Percentiles rank a stretch among this genome's conserved stretches.
phyloP scores from a whole-genome alignment of 2,329 filamentous ascomycete species.

The Paraphaeosphaeria sporulosa region DNA sequence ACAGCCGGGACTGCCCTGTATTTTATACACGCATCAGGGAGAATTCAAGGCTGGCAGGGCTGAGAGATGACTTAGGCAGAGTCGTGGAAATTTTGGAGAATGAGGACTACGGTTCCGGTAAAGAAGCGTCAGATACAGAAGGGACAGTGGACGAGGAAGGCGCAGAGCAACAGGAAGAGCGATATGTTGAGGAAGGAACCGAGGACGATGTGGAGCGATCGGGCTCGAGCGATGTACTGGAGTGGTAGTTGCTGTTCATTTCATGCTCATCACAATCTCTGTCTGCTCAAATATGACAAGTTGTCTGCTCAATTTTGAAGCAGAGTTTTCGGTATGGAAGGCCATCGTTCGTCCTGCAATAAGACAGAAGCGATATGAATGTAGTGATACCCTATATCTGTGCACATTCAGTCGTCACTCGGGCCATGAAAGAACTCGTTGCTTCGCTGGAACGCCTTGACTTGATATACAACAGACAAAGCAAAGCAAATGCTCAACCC shows the following conservation, averaged over 20 bases:
- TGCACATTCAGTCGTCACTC: background rate
- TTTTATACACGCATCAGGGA: conserved; percentile 82
- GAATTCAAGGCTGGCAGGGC: conserved; percentile 28
- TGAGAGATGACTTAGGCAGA: conserved; percentile 32
- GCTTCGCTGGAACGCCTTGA: background rate
- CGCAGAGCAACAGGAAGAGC: too few relatives aligned
- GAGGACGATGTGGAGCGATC: background rate
- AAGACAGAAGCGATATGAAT: background rate
- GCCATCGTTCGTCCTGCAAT: background rate
- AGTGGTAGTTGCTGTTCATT: background rate
- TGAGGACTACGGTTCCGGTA: background rate
- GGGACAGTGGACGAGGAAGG: background rate
- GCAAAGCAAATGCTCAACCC: background rate
- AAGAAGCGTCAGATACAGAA: background rate
- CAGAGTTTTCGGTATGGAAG: background rate
- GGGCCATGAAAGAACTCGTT: background rate
- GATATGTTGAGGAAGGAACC: background rate
- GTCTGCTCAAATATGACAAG: too few relatives aligned
- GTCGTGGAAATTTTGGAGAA: conserved; percentile 41
- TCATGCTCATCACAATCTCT: background rate
- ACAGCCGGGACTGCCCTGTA: conserved; percentile 90
- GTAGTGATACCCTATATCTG: background rate
- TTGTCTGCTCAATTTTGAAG: too few relatives aligned
- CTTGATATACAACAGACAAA: background rate
- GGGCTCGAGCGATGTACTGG: background rate